Conservation (phyloP, 495 filamentous ascomycete genomes). For the Penicillium samsonianum region DNA sequence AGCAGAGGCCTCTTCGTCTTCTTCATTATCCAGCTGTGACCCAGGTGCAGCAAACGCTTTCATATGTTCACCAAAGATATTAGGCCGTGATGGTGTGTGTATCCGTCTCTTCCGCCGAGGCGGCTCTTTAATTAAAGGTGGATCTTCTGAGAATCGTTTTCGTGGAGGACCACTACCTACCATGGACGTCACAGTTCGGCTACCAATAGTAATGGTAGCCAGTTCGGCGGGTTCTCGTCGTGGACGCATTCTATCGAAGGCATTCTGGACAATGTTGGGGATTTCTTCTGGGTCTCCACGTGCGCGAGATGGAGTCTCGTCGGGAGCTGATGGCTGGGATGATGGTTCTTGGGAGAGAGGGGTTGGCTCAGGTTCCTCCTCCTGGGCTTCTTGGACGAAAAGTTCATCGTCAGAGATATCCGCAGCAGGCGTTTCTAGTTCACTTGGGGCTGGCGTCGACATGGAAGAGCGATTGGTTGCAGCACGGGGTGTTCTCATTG, state of each 20-base stretch:
- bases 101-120: conserved; percentile 37
- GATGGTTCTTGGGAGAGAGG: conserved; percentile 5
- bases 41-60: conserved; percentile 75
- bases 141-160: conserved; percentile 34
- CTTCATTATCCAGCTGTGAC: conserved; percentile 40
- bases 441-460: not conserved
- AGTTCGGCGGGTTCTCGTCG: conserved; percentile 66
- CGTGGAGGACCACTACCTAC: conserved; percentile 53
- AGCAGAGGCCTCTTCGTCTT: conserved; percentile 29
- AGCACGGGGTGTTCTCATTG: conserved; percentile 3
- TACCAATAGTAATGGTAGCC: conserved; percentile 88
- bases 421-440: conserved; percentile 9
- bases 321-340: conserved; percentile 16
- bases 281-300: conserved; percentile 26
- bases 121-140: conserved; percentile 17
- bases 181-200: conserved; percentile 67
- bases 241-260: conserved; percentile 67
- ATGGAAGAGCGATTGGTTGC: conserved; percentile 1
- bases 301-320: conserved; percentile 14
- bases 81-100: conserved; percentile 45
- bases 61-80: conserved; percentile 66
- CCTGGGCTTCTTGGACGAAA: conserved; percentile 1
- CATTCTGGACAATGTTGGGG: conserved; percentile 58
- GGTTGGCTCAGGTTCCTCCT: conserved; percentile 13
- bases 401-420: not conserved